A percentile compares a stretch with the other conserved stretches of the same genome.
Evolutionary conservation across 2,329 filamentous ascomycete genomes (phyloP).

Genomic region (Nemania sp.): DNA sequence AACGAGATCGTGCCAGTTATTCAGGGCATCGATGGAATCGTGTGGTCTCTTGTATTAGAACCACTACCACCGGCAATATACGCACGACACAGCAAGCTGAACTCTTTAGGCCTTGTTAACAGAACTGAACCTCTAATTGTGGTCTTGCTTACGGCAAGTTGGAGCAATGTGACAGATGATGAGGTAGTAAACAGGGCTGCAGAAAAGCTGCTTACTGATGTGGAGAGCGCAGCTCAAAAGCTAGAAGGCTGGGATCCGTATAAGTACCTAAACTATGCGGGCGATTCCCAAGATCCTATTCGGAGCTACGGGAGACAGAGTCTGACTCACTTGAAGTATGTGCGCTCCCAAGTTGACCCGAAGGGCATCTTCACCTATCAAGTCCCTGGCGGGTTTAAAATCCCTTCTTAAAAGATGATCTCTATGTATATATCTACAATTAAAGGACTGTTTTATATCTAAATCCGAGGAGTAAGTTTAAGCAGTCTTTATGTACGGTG

Average conservation of each 20-base stretch:
- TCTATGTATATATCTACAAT: too few relatives aligned
- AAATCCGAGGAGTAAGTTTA: too few relatives aligned
- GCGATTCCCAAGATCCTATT: conserved; percentile 9
- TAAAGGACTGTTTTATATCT: too few relatives aligned
- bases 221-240: not conserved
- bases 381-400: conserved; percentile 18
- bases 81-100: not conserved
- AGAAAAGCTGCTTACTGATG: not conserved
- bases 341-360: conserved; percentile 3
- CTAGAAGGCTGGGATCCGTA: conserved; percentile 7
- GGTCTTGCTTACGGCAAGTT: not conserved
- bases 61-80: conserved; percentile 6
- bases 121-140: not conserved
- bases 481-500: too few relatives aligned
- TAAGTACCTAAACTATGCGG: conserved; percentile 23
- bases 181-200: not conserved
- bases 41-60: conserved; percentile 6
- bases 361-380: conserved; percentile 1
- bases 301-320: conserved; percentile 13
- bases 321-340: not conserved
- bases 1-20: not conserved
- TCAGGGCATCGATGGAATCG: not conserved
- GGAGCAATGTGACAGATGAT: not conserved
- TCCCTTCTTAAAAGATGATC: too few relatives aligned
- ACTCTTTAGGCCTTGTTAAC: not conserved